Percentiles rank a stretch among this genome's conserved stretches.
These are phyloP conservation scores for Globisporangium orthogonon DNA, from an alignment of 352 stramenopile genomes.

Conservation along the genomic window DNA sequence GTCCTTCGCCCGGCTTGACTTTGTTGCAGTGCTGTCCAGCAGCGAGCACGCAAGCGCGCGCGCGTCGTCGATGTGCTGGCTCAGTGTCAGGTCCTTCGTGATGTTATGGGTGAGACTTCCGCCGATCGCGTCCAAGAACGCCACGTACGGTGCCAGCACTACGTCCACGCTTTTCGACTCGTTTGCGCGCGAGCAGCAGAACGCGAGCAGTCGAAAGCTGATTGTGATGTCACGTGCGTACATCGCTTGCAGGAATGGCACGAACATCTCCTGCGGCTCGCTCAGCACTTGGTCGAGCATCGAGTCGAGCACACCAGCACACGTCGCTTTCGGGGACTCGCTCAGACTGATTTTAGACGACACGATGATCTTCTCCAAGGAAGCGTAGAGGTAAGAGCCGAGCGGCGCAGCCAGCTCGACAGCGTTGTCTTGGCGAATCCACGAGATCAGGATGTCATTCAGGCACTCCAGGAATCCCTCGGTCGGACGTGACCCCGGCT, in stretches of 20 bases:
- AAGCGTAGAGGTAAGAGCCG: conserved; percentile 55
- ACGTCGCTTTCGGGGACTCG: conserved; percentile 54
- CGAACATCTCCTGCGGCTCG: conserved; percentile 55
- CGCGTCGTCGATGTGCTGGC: conserved; percentile 77
- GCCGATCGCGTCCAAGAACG: conserved; percentile 53
- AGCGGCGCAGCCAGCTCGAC: conserved; percentile 53
- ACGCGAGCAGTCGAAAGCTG: conserved; percentile 64
- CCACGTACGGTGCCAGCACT: conserved; percentile 53
- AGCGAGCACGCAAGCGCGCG: conserved; percentile 51
- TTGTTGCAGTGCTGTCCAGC: conserved; percentile 27
- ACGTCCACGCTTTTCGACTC: conserved; percentile 43
- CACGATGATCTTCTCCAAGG: conserved; percentile 70
- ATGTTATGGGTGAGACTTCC: conserved; percentile 40
- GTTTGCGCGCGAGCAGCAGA: conserved; percentile 55
- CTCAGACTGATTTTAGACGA: conserved; percentile 64
- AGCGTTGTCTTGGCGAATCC: conserved; percentile 73
- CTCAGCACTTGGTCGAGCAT: conserved; percentile 79
- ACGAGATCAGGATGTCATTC: conserved; percentile 81
- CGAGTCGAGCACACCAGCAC: conserved; percentile 61
- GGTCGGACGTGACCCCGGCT: conserved; percentile 48
- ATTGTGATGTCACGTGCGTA: conserved; percentile 65
- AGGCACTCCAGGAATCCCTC: conserved; percentile 75
- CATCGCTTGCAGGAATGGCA: conserved; percentile 82
- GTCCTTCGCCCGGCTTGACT: conserved; percentile 22
- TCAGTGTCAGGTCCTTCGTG: conserved; percentile 64